Evolutionary conservation across 1,139 yeast species (phyloP).

Genomic region (Schwanniomyces etchellsii): DNA sequence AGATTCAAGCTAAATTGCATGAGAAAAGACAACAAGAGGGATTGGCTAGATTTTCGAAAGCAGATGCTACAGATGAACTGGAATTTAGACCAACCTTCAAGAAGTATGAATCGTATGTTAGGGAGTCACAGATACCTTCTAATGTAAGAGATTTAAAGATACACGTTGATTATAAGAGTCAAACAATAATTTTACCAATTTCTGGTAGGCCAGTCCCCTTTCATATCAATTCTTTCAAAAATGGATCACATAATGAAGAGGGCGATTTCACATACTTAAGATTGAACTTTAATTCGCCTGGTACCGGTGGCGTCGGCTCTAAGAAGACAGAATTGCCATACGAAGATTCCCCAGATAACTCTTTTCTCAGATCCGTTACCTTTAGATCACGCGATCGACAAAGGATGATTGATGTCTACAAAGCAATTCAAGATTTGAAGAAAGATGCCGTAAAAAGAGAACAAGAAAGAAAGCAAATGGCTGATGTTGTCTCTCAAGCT

Average conservation of each 20-base stretch:
- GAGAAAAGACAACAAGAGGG: constrained; percentile 87
- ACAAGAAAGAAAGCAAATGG: constrained; percentile 84
- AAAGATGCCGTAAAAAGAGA: constrained; percentile 89
- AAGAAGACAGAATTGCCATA: constrained; percentile 81
- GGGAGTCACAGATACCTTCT: constrained; percentile 87
- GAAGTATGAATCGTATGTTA: constrained; percentile 87
- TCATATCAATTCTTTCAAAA: constrained; percentile 90
- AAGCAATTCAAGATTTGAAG: constrained; percentile 87
- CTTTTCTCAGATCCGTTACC: constrained; percentile 83
- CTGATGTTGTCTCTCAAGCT: constrained; percentile 93
- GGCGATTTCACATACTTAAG: constrained; percentile 91
- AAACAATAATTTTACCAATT: constrained; percentile 85
- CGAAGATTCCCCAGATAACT: constrained; percentile 81
- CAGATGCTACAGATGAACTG: constrained; percentile 61
- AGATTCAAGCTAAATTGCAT: constrained; percentile 76
- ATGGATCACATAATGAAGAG: constrained; percentile 93
- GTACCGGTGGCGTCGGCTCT: constrained; percentile 67
- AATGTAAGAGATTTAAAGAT: constrained; percentile 79
- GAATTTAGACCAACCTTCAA: constrained; percentile 76
- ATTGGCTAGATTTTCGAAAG: constrained; percentile 65
- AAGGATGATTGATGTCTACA: constrained; percentile 85
- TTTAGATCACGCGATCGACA: constrained; percentile 88
- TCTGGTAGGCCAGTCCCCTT: constrained; percentile 97
- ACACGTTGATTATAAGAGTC: constrained; percentile 82
- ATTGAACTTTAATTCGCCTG: constrained; percentile 91